These are phyloP conservation scores for Fusarium sp. DNA, from an alignment of 2,329 filamentous ascomycete species.

Conservation along the genomic window DNA sequence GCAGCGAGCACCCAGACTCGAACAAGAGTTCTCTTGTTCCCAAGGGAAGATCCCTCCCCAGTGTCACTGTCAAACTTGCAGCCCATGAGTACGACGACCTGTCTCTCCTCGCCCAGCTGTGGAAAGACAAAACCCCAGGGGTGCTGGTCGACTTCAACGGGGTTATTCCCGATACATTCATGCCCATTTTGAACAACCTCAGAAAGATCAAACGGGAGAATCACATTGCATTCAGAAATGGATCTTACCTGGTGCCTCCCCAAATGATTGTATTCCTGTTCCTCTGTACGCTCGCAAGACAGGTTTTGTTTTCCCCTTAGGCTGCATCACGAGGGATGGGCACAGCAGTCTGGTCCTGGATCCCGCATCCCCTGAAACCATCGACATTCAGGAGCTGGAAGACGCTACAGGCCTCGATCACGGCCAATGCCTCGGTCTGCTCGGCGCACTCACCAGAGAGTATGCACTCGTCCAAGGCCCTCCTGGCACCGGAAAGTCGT, in stretches of 20 bases:
- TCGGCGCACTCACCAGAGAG: constrained; percentile 66
- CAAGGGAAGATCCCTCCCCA: not conserved
- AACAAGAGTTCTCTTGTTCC: not conserved
- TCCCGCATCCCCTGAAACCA: not conserved
- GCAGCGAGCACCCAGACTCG: not conserved
- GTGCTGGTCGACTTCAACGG: constrained; percentile 34
- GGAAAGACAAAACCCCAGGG: not conserved
- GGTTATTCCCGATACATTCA: constrained; percentile 26
- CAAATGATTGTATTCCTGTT: constrained; percentile 37
- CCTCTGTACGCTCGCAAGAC: constrained; percentile 66
- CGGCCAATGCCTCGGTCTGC: constrained; percentile 66
- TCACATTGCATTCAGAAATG: constrained; percentile 15
- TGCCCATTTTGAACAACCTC: constrained; percentile 18
- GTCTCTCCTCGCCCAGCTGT: not conserved
- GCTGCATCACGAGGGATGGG: constrained; percentile 47
- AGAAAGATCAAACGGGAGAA: constrained; percentile 23
- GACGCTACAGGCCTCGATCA: constrained; percentile 65
- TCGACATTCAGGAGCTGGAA: constrained; percentile 7
- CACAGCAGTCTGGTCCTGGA: not conserved
- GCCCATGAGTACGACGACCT: not conserved
- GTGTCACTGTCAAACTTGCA: constrained; percentile 23
- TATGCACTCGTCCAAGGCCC: constrained; percentile 78
- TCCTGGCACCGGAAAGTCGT: constrained; percentile 79
- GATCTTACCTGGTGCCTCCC: constrained; percentile 10
- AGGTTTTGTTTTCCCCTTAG: constrained; percentile 67